Percentiles rank a stretch among this genome's conserved stretches.
These are phyloP conservation scores for Mimosa bimucronata DNA, from an alignment of 306 rosid species.

Conservation along the genomic window DNA sequence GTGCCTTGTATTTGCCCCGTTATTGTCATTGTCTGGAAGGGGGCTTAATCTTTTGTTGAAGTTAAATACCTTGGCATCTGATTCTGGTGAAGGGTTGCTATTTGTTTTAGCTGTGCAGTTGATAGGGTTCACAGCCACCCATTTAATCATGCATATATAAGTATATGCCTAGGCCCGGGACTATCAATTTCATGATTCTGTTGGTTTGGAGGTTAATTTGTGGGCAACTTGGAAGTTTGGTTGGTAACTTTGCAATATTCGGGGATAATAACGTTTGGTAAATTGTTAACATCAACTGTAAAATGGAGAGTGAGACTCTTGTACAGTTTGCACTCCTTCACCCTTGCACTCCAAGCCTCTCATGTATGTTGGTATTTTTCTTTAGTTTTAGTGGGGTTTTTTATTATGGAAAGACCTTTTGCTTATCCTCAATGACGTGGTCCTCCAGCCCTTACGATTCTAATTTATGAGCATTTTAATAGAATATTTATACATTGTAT, in stretches of 20 bases:
- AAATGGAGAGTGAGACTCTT: not conserved
- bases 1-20: not conserved
- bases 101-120: not conserved
- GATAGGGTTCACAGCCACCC: not conserved
- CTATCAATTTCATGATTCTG: not conserved
- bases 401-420: not conserved
- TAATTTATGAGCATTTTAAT: not conserved
- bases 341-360: not conserved
- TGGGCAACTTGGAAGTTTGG: not conserved
- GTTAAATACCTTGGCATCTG: conserved; percentile 1
- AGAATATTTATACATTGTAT: not conserved
- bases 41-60: not conserved
- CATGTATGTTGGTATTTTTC: not conserved
- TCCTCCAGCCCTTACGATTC: not conserved
- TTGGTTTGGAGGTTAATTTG: not conserved
- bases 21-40: not conserved
- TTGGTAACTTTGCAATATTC: not conserved
- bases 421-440: not conserved
- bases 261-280: not conserved
- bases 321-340: not conserved
- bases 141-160: not conserved
- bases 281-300: not conserved
- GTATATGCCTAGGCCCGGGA: not conserved
- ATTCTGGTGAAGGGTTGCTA: not conserved
- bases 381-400: too few species aligned